Evolutionary conservation across 768 basidiomycete genomes (phyloP).

Genomic region (Mycena alexandri): DNA sequence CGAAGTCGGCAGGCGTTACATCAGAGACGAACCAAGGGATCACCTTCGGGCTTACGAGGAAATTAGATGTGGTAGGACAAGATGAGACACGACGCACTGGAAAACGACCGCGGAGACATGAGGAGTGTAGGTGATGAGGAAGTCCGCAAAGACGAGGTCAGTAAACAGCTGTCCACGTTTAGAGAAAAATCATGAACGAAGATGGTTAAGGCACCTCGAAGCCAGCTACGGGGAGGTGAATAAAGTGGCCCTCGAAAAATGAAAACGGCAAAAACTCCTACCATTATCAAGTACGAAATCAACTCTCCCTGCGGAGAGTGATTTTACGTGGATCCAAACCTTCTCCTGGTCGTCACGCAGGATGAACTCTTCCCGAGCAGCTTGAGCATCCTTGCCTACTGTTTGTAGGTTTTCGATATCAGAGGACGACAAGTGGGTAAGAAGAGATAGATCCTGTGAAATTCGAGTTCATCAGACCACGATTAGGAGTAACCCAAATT

Average conservation of each 20-base stretch:
- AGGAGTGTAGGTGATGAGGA: constrained; percentile 90
- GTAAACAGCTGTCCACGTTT: constrained; percentile 80
- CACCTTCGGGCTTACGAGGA: constrained; percentile 80
- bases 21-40: constrained; percentile 99
- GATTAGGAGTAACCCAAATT: background rate
- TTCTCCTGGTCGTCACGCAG: constrained; percentile 84
- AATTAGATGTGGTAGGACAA: background rate
- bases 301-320: constrained; percentile 66
- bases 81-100: constrained; percentile 67
- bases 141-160: constrained; percentile 93
- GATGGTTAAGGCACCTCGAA: constrained; percentile 74
- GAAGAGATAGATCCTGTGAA: constrained; percentile 88
- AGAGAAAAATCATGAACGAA: background rate
- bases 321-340: constrained; percentile 80
- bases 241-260: background rate
- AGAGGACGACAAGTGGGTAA: constrained; percentile 85
- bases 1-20: constrained; percentile 87
- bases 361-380: constrained; percentile 82
- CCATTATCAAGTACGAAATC: constrained; percentile 96
- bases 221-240: constrained; percentile 67
- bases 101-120: constrained; percentile 87
- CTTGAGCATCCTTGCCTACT: constrained; percentile 85
- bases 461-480: background rate
- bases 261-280: constrained; percentile 48
- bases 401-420: constrained; percentile 89